These are phyloP conservation scores for Magnusiomyces suaveolens DNA, from an alignment of 1,139 yeast species.

Conservation along the genomic window DNA sequence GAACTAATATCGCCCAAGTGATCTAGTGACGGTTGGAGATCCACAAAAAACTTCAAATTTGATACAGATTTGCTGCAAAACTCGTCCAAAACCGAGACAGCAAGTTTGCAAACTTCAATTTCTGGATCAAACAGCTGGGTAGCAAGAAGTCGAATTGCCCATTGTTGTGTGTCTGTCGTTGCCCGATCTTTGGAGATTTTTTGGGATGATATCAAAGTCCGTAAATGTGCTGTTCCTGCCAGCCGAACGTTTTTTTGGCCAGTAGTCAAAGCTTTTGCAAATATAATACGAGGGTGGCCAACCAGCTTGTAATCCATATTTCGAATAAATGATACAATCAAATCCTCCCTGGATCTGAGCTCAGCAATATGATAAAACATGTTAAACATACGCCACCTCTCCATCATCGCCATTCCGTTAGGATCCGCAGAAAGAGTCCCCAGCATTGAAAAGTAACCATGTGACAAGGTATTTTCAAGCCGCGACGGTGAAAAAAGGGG, in stretches of 20 bases:
- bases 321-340: conserved; percentile 48
- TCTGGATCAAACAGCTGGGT: conserved; percentile 63
- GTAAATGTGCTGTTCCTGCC: conserved; percentile 47
- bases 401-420: conserved; percentile 58
- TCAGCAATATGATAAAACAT: conserved; percentile 64
- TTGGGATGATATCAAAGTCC: conserved; percentile 33
- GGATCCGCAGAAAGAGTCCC: conserved; percentile 57
- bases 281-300: conserved; percentile 57
- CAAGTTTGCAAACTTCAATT: conserved; percentile 47
- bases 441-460: conserved; percentile 69
- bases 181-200: conserved; percentile 7
- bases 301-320: conserved; percentile 54
- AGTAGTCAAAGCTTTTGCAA: conserved; percentile 55
- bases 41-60: conserved; percentile 38
- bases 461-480: conserved; percentile 53
- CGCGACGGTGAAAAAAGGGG: conserved; percentile 59
- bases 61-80: conserved; percentile 36
- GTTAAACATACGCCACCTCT: conserved; percentile 77
- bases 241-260: conserved; percentile 45
- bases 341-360: conserved; percentile 46
- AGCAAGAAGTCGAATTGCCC: conserved; percentile 46
- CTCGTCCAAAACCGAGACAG: conserved; percentile 44
- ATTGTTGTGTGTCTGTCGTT: conserved; percentile 26
- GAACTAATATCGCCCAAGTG: conserved; percentile 40
- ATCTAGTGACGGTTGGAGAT: conserved; percentile 38